These are phyloP conservation scores for Emericellopsis atlantica DNA, from an alignment of 2,329 filamentous ascomycete species.

Conservation along the genomic window DNA sequence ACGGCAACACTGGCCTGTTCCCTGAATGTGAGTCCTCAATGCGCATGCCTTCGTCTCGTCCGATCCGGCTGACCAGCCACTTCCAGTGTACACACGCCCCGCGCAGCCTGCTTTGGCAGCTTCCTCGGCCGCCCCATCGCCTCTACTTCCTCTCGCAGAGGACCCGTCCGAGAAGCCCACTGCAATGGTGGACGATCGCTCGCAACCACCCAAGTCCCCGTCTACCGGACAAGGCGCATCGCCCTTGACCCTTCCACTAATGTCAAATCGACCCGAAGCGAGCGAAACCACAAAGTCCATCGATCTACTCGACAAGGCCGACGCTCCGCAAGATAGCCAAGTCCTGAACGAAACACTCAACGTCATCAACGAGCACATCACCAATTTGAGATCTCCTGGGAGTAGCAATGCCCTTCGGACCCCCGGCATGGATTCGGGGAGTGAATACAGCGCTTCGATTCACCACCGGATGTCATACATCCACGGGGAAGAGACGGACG, in stretches of 20 bases:
- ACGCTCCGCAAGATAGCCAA: conserved; percentile 41
- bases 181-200: not conserved
- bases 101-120: conserved; percentile 11
- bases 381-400: conserved; percentile 55
- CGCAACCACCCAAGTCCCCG: conserved; percentile 14
- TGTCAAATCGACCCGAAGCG: conserved; percentile 23
- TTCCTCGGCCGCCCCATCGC: conserved; percentile 4
- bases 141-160: conserved; percentile 2
- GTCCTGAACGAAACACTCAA: conserved; percentile 92
- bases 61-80: conserved; percentile 3
- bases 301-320: conserved; percentile 3
- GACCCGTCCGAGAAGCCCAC: not conserved
- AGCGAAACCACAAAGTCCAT: conserved; percentile 2
- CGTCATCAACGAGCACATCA: conserved; percentile 95
- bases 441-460: conserved; percentile 75
- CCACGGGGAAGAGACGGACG: conserved; percentile 87
- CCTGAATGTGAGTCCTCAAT: conserved; percentile 54
- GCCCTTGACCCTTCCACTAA: conserved; percentile 31
- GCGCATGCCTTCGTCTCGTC: conserved; percentile 1
- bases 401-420: conserved; percentile 38
- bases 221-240: conserved; percentile 9
- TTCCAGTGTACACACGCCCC: conserved; percentile 47
- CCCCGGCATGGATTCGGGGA: conserved; percentile 62
- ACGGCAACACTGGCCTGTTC: conserved; percentile 65
- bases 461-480: conserved; percentile 79